A percentile compares a stretch with the other conserved stretches of the same genome.
phyloP scores from a whole-genome alignment of 352 stramenopile species.

The Peronosclerospora sorghi region DNA sequence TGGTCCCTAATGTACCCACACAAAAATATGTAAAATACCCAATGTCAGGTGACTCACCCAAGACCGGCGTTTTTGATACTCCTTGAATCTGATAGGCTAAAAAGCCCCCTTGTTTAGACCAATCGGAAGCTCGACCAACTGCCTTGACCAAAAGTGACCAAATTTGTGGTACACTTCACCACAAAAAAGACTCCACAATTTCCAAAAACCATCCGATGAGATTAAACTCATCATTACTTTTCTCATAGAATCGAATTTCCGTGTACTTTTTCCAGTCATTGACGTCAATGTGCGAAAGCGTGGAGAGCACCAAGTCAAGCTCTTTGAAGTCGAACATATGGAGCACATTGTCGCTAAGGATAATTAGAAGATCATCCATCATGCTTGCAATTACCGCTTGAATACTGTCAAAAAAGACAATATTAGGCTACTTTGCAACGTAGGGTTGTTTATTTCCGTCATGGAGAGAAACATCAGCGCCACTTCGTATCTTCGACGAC shows the following conservation, averaged over 20 bases:
- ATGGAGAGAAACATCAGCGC: conserved; percentile 59
- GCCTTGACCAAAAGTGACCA: too few species aligned
- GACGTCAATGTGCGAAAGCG: conserved; percentile 72
- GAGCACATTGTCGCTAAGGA: conserved; percentile 91
- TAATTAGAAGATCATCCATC: conserved; percentile 85
- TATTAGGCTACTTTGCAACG: conserved; percentile 88
- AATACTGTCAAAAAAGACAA: conserved; percentile 90
- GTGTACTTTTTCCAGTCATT: conserved; percentile 81
- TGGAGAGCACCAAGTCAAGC: conserved; percentile 77
- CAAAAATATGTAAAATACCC: too few species aligned
- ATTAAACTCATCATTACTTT: conserved; percentile 25
- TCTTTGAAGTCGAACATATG: conserved; percentile 98
- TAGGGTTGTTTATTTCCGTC: conserved; percentile 94
- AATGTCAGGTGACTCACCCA: too few species aligned
- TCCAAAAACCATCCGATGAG: conserved; percentile 78
- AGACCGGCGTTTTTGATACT: too few species aligned
- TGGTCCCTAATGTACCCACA: too few species aligned
- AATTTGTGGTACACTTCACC: too few species aligned
- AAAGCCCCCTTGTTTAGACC: too few species aligned
- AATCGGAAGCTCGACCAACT: too few species aligned
- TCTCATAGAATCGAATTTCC: conserved; percentile 29
- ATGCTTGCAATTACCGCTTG: conserved; percentile 76
- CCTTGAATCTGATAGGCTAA: too few species aligned
- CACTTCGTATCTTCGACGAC: conserved; percentile 37
- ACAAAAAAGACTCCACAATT: conserved; percentile 44